Conservation (phyloP, 345 rosid genomes). For the Citrus unshiu region DNA sequence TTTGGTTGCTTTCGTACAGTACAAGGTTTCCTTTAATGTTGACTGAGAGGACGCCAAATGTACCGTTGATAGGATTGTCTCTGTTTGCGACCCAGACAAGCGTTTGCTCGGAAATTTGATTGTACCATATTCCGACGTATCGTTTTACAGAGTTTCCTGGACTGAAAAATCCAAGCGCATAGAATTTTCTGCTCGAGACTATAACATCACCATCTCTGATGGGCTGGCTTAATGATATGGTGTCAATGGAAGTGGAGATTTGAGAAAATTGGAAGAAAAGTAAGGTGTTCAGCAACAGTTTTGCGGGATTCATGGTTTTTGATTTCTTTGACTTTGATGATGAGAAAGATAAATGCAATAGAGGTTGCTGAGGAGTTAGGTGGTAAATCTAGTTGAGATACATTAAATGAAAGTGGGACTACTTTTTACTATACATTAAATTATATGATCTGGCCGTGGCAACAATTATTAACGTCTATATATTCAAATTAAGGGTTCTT, state of each 20-base stretch:
- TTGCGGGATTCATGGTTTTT: constrained; percentile 10
- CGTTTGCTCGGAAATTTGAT: constrained; percentile 36
- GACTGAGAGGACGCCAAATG: constrained; percentile 40
- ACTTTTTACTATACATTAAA: not conserved
- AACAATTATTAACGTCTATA: not conserved
- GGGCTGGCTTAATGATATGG: constrained; percentile 23
- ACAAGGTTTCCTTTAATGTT: constrained; percentile 40
- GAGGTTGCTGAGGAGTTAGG: not conserved
- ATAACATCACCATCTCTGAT: constrained; percentile 46
- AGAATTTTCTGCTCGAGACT: constrained; percentile 33
- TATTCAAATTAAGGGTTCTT: too few species aligned
- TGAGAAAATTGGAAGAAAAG: constrained; percentile 18
- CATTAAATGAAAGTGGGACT: not conserved
- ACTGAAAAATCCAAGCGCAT: constrained; percentile 69
- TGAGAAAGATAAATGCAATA: not conserved
- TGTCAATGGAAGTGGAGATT: constrained; percentile 23
- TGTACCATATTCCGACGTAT: constrained; percentile 79
- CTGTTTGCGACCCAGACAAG: constrained; percentile 84
- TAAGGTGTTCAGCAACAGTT: not conserved
- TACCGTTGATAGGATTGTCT: constrained; percentile 43
- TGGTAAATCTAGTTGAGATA: not conserved
- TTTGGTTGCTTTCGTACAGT: constrained; percentile 19
- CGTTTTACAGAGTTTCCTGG: constrained; percentile 41
- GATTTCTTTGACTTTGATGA: not conserved
- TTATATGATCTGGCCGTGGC: not conserved